Base-by-base conservation (phyloP, 2,329 filamentous ascomycete species). In the Fusarium sp. region DNA sequence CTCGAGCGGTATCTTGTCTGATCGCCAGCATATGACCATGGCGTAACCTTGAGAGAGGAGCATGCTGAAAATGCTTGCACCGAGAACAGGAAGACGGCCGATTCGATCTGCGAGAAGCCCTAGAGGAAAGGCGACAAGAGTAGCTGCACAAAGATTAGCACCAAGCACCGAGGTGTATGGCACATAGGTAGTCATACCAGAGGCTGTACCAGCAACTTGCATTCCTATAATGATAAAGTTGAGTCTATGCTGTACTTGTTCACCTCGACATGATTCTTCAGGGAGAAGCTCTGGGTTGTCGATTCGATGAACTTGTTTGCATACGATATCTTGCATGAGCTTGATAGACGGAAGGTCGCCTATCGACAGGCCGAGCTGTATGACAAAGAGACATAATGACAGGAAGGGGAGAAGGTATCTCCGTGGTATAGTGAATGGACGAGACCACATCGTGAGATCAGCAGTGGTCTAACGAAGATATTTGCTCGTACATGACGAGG, bases 291-390 rank as follows among this genome's bases (percentile, higher is more conserved):
- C 40, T n/a, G 59, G 52, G 4, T 29, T 45, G 3, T 48, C 29
- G 6, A 64, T 13, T 11, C 32, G 49, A 18, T 59, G 56, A 25
- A 69, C 25, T 6, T 61, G 41, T 40, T 71, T 72, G 65, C 71
- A 77, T 9, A 76, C 60, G 11, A 76, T 73, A 41, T 74, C 62
- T 43, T 77, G 76, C 58, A 74, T 67, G 10, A 75, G 32, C 48
- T 65, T 75, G 9, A 65, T 53, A 13, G 65, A 71, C 1, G 76
- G 67, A 2, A 74, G 59, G 12, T 74, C 70, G 32, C 69, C 65
- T 20, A 76, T 40, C 7, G 74, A 73, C 22, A 77, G 62, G 6
- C 73, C 67, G 5, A 77, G 46, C 20, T 77, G 75, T 51, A 75
- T 62, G 56, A 69, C 22, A 56, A 77, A 75, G 22, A 77, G 65